Evolutionary conservation across 306 rosid species (phyloP), one percentile per base, ranked within the genome.

Genomic region (Albizia julibrissin): DNA sequence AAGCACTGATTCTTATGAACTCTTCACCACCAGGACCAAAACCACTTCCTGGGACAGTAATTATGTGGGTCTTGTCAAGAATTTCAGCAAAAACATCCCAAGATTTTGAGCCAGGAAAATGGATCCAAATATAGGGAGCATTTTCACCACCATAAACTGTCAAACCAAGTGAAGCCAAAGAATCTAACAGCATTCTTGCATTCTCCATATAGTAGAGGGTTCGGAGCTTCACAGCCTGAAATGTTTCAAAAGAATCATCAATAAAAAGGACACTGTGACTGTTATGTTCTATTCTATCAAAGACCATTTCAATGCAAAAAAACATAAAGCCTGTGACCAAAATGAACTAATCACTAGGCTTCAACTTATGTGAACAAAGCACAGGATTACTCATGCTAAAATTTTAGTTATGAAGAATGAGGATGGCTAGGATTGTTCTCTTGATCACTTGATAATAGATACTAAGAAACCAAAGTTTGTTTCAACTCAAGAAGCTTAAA

Each of bases 61-160:
- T 88, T 37, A 91, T 80, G 84, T 91, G 93, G 6, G 89, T 82
- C 84, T 89, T 88, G 82, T 92, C 91, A 75, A 92, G 97, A 83
- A 92, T 88, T 52, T 88, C 75, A 50, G 84, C 79, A 75, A 91
- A 92, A 64, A 82, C 81, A 77, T 91, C 81, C 94, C 97, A 92
- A 24, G 95, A 91, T 69, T 86, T 91, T 43, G 88, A 80, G 76
- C 95, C 93, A 2, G 93, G 94, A 84, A 92, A 89, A 62, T 82
- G 94, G 19, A 89, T 90, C 97, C 97, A 92, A 80, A 89, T 83
- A 66, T 88, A 89, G 40, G 97, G 95, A 66, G 97, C 93, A 76
- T 92, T 92, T 81, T 76, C 75, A 13, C 93, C 89, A 0, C 94
- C 97, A 54, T 89, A 91, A 46, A 85, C 91, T 72, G 83, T 79